phyloP scores from a whole-genome alignment of 2,329 filamentous ascomycete genomes.

The Niveomyces coronatus region DNA sequence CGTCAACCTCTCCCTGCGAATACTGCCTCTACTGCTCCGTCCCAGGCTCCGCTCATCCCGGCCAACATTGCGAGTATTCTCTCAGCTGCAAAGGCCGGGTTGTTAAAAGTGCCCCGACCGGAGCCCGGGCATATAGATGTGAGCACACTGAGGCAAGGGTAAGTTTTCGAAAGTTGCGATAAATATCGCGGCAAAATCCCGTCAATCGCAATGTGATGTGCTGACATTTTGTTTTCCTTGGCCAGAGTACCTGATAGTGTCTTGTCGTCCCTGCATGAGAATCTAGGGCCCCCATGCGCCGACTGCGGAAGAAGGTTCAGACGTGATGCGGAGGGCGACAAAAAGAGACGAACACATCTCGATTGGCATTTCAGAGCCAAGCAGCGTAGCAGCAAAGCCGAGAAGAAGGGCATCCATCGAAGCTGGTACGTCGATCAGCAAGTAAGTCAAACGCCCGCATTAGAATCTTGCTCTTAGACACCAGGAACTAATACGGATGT shows the following conservation, averaged over 20 bases:
- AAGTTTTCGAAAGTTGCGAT: too few relatives aligned
- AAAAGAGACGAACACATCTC: conserved; percentile 83
- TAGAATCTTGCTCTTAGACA: too few relatives aligned
- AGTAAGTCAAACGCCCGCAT: conserved; percentile 46
- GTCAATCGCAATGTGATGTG: neutral
- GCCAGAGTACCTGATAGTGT: conserved; percentile 59
- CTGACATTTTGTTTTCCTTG: too few relatives aligned
- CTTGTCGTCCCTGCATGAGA: conserved; percentile 65
- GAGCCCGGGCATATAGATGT: conserved; percentile 31
- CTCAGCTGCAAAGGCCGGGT: conserved; percentile 19
- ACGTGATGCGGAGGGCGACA: conserved; percentile 64
- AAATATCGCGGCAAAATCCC: too few relatives aligned
- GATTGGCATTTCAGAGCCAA: conserved; percentile 98
- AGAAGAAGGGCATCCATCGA: conserved; percentile 77
- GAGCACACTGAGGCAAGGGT: conserved; percentile 61
- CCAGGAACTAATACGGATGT: conserved; percentile 19
- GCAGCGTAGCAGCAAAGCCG: conserved; percentile 74
- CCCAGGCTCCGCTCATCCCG: conserved; percentile 22
- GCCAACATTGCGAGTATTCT: conserved; percentile 27
- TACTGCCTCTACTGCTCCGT: conserved; percentile 18
- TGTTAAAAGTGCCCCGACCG: conserved; percentile 13
- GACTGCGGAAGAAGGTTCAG: conserved; percentile 86
- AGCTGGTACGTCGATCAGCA: conserved; percentile 92
- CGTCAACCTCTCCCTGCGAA: conserved; percentile 26
- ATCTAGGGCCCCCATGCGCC: conserved; percentile 75